Conservation (phyloP, 1,139 yeast genomes). For the Arxiozyma bovina region DNA sequence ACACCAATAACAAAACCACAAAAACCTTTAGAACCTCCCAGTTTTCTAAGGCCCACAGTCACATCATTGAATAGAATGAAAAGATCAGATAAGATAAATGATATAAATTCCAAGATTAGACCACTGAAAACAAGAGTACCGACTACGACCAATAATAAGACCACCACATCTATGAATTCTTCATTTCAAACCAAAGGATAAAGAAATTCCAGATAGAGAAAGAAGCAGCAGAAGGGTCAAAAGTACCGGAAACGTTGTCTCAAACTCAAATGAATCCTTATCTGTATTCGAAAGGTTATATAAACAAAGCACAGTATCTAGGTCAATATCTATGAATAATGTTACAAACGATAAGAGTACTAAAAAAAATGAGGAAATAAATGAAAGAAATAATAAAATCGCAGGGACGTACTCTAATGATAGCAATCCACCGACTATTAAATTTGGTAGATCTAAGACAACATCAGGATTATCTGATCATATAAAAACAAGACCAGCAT, state of each 20-base stretch:
- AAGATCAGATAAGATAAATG: neutral
- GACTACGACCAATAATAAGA: neutral
- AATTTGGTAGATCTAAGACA: conserved; percentile 12
- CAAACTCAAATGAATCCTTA: neutral
- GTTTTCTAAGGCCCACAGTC: conserved; percentile 14
- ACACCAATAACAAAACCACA: conserved; percentile 15
- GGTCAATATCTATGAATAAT: conserved; percentile 11
- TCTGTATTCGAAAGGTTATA: conserved; percentile 21
- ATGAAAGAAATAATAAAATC: neutral
- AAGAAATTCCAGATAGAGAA: neutral
- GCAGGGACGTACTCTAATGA: neutral
- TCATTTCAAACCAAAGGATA: neutral
- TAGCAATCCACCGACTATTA: conserved; percentile 1
- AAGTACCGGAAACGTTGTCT: neutral
- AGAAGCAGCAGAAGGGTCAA: neutral
- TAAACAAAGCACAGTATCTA: conserved; percentile 12
- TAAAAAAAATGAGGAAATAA: neutral
- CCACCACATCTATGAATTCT: neutral
- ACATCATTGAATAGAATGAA: conserved; percentile 15
- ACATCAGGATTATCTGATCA: conserved; percentile 4
- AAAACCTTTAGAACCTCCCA: conserved; percentile 15
- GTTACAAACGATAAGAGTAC: neutral
- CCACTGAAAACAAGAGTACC: neutral
- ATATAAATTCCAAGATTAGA: neutral
- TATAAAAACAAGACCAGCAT: conserved; percentile 6